Percentiles rank a stretch among this genome's conserved stretches.
phyloP scores from a whole-genome alignment of 116 monocot species.

The Thalassia testudinum region DNA sequence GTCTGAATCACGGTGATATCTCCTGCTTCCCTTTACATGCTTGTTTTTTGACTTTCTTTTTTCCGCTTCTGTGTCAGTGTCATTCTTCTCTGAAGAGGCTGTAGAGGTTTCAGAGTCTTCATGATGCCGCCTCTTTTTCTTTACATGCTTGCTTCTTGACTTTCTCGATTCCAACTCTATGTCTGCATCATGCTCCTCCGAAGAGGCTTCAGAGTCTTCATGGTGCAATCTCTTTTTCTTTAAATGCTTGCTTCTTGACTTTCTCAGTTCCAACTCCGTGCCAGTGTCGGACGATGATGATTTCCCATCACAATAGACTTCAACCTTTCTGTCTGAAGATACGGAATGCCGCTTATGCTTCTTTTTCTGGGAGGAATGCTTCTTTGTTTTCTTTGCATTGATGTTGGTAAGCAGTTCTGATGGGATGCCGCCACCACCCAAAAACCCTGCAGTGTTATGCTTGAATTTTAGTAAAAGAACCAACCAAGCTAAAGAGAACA shows the following conservation, averaged over 20 bases:
- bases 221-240: neutral
- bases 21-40: neutral
- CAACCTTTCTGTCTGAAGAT: neutral
- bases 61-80: neutral
- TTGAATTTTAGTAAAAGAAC: neutral
- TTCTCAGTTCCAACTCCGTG: neutral
- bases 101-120: neutral
- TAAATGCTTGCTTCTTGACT: neutral
- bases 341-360: conserved; percentile 9
- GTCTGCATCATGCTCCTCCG: neutral
- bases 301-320: neutral
- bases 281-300: neutral
- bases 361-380: conserved; percentile 4
- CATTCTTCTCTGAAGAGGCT: neutral
- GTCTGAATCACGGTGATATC: neutral
- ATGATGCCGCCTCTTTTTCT: neutral
- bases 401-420: conserved; percentile 8
- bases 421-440: conserved; percentile 17
- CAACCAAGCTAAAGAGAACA: neutral
- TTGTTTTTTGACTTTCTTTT: conserved; percentile 2
- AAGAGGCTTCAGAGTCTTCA: neutral
- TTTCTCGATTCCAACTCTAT: neutral
- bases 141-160: neutral
- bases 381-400: conserved; percentile 4
- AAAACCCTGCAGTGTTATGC: conserved; percentile 8